phyloP scores from a whole-genome alignment of 192 early-diverging fungal species.

The Coemansia sp. region DNA sequence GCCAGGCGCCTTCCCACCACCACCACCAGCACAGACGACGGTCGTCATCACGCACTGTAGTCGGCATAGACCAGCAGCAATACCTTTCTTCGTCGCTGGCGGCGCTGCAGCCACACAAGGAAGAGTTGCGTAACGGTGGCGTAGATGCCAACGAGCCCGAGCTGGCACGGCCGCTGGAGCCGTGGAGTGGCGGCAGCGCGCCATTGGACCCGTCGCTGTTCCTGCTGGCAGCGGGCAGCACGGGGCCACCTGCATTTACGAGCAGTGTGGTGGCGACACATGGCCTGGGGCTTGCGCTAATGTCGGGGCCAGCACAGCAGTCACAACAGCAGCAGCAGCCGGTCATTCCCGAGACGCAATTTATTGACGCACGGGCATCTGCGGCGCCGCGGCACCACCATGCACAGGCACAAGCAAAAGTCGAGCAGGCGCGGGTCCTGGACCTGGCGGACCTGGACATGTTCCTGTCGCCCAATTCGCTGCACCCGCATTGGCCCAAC shows the following conservation, averaged over 20 bases:
- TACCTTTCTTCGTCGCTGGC: neutral
- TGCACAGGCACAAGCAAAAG: too few relatives aligned
- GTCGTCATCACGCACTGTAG: constrained; percentile 23
- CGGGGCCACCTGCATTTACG: neutral
- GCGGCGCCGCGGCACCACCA: neutral
- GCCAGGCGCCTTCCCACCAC: neutral
- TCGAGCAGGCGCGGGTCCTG: neutral
- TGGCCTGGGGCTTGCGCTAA: too few relatives aligned
- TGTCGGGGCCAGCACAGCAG: constrained; percentile 9
- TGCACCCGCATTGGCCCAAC: constrained; percentile 41
- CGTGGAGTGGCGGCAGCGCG: constrained; percentile 29
- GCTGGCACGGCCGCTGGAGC: constrained; percentile 43
- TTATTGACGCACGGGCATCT: constrained; percentile 45
- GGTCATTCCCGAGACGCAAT: constrained; percentile 22
- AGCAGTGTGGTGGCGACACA: neutral
- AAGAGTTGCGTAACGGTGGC: neutral
- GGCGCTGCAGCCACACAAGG: constrained; percentile 12
- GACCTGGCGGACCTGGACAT: constrained; percentile 10
- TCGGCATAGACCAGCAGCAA: constrained; percentile 2
- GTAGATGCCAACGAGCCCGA: constrained; percentile 9
- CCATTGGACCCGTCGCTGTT: constrained; percentile 20
- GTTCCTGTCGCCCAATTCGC: constrained; percentile 30
- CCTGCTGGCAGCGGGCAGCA: constrained; percentile 5
- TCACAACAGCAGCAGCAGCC: constrained; percentile 6
- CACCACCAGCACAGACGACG: constrained; percentile 11